Conservation (phyloP, 768 basidiomycete genomes). For the Leucosporidium creatinivorum region DNA sequence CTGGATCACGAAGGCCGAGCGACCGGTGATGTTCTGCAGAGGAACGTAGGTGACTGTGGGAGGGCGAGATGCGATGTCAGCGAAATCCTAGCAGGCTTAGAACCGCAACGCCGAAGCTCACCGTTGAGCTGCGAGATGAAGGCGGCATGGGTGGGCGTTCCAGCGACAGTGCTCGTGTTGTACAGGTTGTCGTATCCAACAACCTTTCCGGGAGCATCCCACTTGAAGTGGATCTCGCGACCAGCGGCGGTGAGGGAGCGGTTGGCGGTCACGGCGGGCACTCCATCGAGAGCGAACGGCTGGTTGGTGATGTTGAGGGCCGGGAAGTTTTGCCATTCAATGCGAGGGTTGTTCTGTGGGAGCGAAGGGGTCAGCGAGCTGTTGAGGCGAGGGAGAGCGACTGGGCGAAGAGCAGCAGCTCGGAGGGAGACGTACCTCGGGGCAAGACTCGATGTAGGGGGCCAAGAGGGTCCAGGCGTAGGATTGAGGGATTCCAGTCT, state of each 20-base stretch:
- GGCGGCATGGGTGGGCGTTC: conserved; percentile 49
- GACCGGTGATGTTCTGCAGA: conserved; percentile 43
- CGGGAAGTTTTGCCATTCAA: conserved; percentile 57
- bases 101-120: no score
- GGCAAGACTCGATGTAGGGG: conserved; percentile 51
- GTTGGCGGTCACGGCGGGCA: conserved; percentile 52
- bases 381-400: no score
- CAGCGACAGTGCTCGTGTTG: conserved; percentile 50
- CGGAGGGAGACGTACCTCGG: conserved; percentile 25
- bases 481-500: conserved; percentile 54
- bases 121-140: conserved; percentile 58
- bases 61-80: no score
- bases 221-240: conserved; percentile 48
- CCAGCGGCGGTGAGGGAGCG: conserved; percentile 51
- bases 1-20: conserved; percentile 49
- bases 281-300: conserved; percentile 38
- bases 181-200: conserved; percentile 52
- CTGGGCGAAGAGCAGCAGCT: conserved; percentile 39
- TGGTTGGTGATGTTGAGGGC: conserved; percentile 49
- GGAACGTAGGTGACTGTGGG: conserved; percentile 50
- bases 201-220: conserved; percentile 54
- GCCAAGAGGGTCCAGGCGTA: conserved; percentile 59
- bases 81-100: no score
- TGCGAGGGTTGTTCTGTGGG: conserved; percentile 44
- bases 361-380: conserved; percentile 35